Evolutionary conservation across 345 rosid species (phyloP).

Genomic region (Litchi chinensis): DNA sequence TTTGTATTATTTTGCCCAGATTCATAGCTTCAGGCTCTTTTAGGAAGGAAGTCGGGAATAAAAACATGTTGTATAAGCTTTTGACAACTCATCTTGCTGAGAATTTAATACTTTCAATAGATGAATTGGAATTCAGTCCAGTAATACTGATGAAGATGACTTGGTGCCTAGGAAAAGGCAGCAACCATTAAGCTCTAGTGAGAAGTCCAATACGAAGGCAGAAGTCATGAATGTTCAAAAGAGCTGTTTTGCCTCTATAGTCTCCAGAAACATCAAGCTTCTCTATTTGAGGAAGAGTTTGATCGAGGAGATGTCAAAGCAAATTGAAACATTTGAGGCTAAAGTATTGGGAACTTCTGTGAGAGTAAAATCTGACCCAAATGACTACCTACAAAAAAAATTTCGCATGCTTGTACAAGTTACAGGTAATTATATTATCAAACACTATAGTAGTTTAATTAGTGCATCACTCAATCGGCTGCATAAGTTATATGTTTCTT

Average conservation of each 20-base stretch:
- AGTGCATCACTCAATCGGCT: not conserved
- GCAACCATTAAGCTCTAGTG: constrained; percentile 7
- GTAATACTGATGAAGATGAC: constrained; percentile 11
- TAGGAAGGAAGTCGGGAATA: constrained; percentile 39
- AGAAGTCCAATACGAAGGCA: constrained; percentile 31
- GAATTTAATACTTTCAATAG: constrained; percentile 31
- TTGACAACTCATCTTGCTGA: constrained; percentile 44
- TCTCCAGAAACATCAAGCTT: constrained; percentile 46
- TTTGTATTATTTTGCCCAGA: no score
- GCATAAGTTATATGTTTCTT: not conserved
- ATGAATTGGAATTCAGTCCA: constrained; percentile 22
- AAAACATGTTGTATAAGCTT: constrained; percentile 33
- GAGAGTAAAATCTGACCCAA: constrained; percentile 49
- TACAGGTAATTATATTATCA: constrained; percentile 39
- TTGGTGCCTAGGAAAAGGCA: constrained; percentile 18
- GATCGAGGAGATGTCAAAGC: constrained; percentile 46
- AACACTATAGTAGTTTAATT: not conserved
- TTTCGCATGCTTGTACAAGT: constrained; percentile 45
- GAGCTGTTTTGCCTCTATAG: constrained; percentile 46
- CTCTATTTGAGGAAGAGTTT: constrained; percentile 52
- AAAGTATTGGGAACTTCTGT: constrained; percentile 60
- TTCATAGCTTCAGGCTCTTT: constrained; percentile 38
- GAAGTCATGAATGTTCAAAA: constrained; percentile 13
- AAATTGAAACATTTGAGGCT: constrained; percentile 39
- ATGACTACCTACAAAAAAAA: constrained; percentile 42